Base-by-base conservation (phyloP, 2,329 filamentous ascomycete genomes). In the Ramichloridium luteum region DNA sequence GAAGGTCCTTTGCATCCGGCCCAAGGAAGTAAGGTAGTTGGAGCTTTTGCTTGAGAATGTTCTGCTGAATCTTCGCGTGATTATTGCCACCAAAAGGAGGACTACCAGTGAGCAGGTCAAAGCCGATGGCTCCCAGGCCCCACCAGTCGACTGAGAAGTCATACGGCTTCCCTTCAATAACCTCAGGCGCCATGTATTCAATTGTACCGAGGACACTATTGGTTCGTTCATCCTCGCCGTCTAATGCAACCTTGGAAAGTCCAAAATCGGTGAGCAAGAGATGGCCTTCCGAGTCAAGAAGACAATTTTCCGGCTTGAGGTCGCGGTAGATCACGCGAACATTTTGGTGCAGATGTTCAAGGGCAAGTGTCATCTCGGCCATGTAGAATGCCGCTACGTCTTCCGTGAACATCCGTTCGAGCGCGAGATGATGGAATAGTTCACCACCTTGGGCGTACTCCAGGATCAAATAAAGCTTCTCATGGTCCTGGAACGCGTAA, bases 151-250 rank as follows among this genome's bases (percentile, higher is more conserved):
- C 92, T 1, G 85, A 78, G 57, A 86, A 88, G 50, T 88, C 86
- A 56, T 98, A 98, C 44, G 82, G 77, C 43, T 81, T 77, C 39
- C 85, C 86, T 40, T 77, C 72, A 38, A 98, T 75, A 31, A 98
- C 81, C 60, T 98, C 90, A 1, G 90, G 90, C 0, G 90, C 92
- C 90, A 98, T 98, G 68, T 98, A 98, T 56, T 96, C 90, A 36
- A 94, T 79, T 0, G 90, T 98, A 30, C 90, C 90, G 6, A 94
- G 74, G 44, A 94, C 80, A 25, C 84, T 93, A 59, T 85, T 83
- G 67, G 88, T 94, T 17, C 67, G 68, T 8, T 43, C 39, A 42
- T 68, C 68, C 34, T 72, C 69, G 33, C 72, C 75, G 36, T 85
- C 77, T 11, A 90, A 70, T 1, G 86, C 78, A 17, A 96, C 90